Base-by-base conservation (phyloP, 116 monocot species). In the Phalaenopsis hybrid region DNA sequence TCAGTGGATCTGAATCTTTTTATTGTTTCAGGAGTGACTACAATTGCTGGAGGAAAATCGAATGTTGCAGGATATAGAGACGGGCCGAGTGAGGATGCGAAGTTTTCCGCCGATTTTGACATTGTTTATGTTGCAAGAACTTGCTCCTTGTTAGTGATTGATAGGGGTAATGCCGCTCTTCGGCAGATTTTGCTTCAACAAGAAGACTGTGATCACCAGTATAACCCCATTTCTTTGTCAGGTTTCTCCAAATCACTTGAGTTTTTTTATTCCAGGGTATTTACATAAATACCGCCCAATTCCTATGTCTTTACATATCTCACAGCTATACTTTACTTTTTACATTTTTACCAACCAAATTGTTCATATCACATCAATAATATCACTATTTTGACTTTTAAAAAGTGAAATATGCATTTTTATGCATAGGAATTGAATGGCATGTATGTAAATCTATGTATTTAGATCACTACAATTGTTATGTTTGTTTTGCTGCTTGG, bases 21-120 rank as follows among this genome's bases (percentile, higher is more conserved):
- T 72, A 85, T 55, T 57, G 31, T 82, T 86, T 57, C 82, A 98
- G 98, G 95, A 78, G 99, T 99, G 61, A 95, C 99, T 20, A 99
- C 99, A 33, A 99, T 99, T 86, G 99, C 99, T 46, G 99, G 99
- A 55, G 63, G 63, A 21, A 99, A 94, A 79, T 95, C 99, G 52
- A 95, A 89, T 81, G 75, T 91, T 51, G 91, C 95, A 21, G 99
- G 99, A 37, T 99, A 95, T 78, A 92, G 89, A 78, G 99, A 99
- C 86, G 99, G 99, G 65, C 99, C 99, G 0, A 99, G 99, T 52
- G 99, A 99, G 82, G 99, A 99, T 88, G 99, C 99, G 4, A 95
- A 93, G 83, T 99, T 99, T 83, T 99, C 99, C 11, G 81, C 57
- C 33, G 95, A 99, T 84, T 99, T 99, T 79, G 99, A 99, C 86